Conservation (phyloP, 441 rosid genomes). For the Kokia cookei region DNA sequence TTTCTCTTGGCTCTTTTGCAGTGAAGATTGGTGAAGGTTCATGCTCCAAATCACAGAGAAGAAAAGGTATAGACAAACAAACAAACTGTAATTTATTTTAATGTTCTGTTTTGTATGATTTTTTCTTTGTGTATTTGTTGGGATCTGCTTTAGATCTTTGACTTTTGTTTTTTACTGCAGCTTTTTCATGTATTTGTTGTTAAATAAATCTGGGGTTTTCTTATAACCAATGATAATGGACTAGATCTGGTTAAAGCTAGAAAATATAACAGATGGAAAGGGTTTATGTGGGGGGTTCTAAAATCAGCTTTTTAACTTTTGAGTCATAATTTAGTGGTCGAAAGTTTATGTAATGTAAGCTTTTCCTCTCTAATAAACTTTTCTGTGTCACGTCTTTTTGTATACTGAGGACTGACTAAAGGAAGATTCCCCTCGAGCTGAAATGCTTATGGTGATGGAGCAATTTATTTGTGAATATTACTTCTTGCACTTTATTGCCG, state of each 20-base stretch:
- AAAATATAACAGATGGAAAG: constrained; percentile 7
- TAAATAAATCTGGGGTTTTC: constrained; percentile 3
- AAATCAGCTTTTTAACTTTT: constrained; percentile 1
- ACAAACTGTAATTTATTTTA: background rate
- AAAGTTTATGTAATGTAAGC: constrained; percentile 25
- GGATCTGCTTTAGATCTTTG: constrained; percentile 40
- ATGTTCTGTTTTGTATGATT: background rate
- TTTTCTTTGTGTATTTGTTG: constrained; percentile 14
- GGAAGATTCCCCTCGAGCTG: constrained; percentile 28
- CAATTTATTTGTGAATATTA: background rate
- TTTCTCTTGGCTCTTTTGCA: constrained; percentile 4
- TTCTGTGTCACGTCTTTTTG: constrained; percentile 31
- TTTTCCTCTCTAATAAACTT: constrained; percentile 28
- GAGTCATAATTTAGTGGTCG: constrained; percentile 18
- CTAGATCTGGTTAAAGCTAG: constrained; percentile 30
- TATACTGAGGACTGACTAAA: constrained; percentile 18
- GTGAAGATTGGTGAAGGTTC: constrained; percentile 9
- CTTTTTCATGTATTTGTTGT: background rate
- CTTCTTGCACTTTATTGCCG: background rate
- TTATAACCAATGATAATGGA: background rate
- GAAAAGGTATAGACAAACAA: background rate
- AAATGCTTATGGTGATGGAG: constrained; percentile 9
- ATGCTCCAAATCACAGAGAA: background rate
- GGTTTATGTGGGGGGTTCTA: background rate
- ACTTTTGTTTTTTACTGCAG: constrained; percentile 25